A percentile compares a stretch with the other conserved stretches of the same genome.
Conservation (phyloP, 176 grass and related monocot genomes). For the Phoenix roebelenii region DNA sequence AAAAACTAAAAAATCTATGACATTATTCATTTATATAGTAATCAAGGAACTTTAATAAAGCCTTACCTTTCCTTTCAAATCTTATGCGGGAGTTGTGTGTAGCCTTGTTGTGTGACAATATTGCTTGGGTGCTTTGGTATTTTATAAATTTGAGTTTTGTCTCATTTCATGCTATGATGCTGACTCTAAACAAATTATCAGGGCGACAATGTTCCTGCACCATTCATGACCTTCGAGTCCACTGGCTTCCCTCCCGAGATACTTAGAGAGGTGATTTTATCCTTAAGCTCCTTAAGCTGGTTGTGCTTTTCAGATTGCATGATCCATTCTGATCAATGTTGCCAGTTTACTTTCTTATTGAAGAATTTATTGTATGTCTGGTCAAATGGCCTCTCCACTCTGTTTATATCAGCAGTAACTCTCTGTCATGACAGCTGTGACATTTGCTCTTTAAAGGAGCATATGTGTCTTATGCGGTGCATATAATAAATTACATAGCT, state of each 20-base stretch:
- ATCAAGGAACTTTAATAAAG: no score
- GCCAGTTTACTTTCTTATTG: no score
- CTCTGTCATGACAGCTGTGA: slow-evolving; percentile 16
- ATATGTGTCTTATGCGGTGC: slow-evolving; percentile 26
- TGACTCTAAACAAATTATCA: slow-evolving; percentile 2
- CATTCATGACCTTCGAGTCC: slow-evolving; percentile 98
- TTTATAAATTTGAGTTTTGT: no score
- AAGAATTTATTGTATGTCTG: background rate
- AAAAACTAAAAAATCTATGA: no score
- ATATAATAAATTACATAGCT: slow-evolving; percentile 28
- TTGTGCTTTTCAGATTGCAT: no score
- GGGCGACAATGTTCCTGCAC: slow-evolving; percentile 87
- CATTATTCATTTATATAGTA: no score
- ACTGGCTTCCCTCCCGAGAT: slow-evolving; percentile 95
- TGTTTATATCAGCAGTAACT: background rate
- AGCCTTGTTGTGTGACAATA: no score
- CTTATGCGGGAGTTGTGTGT: no score
- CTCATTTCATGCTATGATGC: no score
- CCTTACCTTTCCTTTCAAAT: no score
- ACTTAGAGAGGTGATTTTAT: slow-evolving; percentile 71
- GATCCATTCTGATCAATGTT: no score
- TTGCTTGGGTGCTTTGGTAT: no score
- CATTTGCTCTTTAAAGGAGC: slow-evolving; percentile 20
- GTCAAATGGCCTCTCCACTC: background rate
- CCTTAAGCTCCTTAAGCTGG: slow-evolving; percentile 12